Evolutionary conservation across 2,329 filamentous ascomycete species (phyloP), one percentile per base, ranked within the genome.

Genomic region (Sordariomycetes sp.): DNA sequence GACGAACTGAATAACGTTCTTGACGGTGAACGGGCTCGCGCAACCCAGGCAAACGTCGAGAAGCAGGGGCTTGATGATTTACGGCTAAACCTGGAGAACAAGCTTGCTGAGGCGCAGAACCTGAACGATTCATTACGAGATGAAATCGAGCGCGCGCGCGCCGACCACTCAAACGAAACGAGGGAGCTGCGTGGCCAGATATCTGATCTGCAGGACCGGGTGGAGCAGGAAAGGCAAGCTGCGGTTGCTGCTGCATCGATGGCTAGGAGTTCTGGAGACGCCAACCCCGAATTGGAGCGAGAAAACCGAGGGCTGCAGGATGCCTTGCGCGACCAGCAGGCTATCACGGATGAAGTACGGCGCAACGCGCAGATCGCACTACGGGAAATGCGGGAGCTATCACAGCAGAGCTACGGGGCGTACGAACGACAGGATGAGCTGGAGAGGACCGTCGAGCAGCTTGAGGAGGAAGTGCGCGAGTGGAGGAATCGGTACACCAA

Each of bases 401-500:
- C 92, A 5, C 81, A 90, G 63, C 87, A 91, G 64, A 94, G 88
- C 65, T 85, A 85, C 62, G 80, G 86, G 12, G 86, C 87, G 7
- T 87, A 89, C 70, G 90, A 96, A 64, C 87, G 86, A 63, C 92
- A 97, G 70, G 85, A 90, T 56, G 83, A 86, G 64, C 78, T 97
- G 62, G 84, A 88, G 58, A 81, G 80, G 62, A 88, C 88, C 53
- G 86, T 97, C 35, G 80, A 88, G 59, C 78, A 81, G 58, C 79
- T 99, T 6, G 90, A 97, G 71, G 78, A 83, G 24, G 91, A 97
- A 68, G 84, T 96, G 53, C 87, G 88, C 58, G 86, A 92, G 55
- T 99, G 94, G 94, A 90, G 91, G 68, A 85, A 87, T 64, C 88
- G 92, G 53, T 97, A 97, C 68, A 88, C 91, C 28, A 88, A 87